Evolutionary conservation across 2,329 filamentous ascomycete genomes (phyloP).

Genomic region (Penicillium sp.): DNA sequence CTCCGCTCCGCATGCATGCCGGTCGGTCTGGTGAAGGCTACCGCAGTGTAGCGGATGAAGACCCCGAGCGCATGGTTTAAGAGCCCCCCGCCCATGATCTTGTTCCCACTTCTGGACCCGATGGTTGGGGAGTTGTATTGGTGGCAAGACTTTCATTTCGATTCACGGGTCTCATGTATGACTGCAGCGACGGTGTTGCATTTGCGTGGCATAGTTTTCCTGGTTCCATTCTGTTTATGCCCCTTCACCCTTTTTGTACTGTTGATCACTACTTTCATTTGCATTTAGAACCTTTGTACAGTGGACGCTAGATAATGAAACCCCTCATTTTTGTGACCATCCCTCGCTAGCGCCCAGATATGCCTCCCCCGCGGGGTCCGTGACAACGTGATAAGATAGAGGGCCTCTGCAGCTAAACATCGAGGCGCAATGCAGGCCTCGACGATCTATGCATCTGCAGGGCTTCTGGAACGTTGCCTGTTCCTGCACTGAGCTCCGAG

Average conservation of each 20-base stretch:
- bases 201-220: conserved; percentile 11
- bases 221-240: background rate
- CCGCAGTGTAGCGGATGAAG: conserved; percentile 58
- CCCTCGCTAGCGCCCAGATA: background rate
- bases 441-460: conserved; percentile 5
- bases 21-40: conserved; percentile 51
- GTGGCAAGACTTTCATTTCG: background rate
- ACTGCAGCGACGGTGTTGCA: conserved; percentile 19
- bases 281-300: conserved; percentile 20
- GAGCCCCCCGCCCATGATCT: background rate
- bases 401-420: background rate
- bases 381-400: background rate
- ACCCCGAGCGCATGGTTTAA: conserved; percentile 34
- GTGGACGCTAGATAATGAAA: conserved; percentile 20
- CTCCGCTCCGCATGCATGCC: conserved; percentile 65
- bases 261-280: background rate
- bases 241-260: background rate
- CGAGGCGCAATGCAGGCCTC: background rate
- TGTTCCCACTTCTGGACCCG: background rate
- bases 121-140: conserved; percentile 6
- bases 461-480: conserved; percentile 8
- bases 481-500: conserved; percentile 3
- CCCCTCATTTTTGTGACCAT: background rate
- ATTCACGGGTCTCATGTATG: conserved; percentile 8
- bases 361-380: background rate